A percentile compares a stretch with the other conserved stretches of the same genome.
Evolutionary conservation across 164 flowering plant genomes (phyloP).

Genomic region (Magnolia sinica): DNA sequence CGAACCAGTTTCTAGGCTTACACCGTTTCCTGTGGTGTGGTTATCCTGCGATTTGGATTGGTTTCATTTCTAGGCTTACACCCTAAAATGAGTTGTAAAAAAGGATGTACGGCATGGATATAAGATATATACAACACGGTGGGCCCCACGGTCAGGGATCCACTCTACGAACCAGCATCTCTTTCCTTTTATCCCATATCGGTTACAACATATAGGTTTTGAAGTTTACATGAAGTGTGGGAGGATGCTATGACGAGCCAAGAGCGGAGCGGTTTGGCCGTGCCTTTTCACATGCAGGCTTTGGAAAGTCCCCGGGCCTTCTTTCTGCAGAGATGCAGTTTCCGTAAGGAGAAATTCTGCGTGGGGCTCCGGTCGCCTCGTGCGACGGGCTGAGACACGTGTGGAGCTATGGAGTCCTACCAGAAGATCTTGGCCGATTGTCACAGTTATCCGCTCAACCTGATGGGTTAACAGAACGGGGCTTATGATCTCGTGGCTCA

Average conservation of each 20-base stretch:
- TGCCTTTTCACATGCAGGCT: neutral
- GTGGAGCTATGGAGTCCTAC: neutral
- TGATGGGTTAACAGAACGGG: neutral
- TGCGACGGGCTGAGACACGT: neutral
- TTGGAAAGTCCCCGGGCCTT: neutral
- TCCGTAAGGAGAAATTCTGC: neutral
- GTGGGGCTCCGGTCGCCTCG: no score
- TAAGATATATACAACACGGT: no score
- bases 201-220: neutral
- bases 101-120: no score
- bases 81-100: no score
- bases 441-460: neutral
- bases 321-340: neutral
- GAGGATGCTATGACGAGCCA: rapidly evolving
- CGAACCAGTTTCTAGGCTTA: no score
- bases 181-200: neutral
- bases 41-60: no score
- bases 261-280: neutral
- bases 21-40: no score
- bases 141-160: no score
- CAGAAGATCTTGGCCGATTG: neutral
- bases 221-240: neutral
- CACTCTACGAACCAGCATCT: no score
- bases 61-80: no score
- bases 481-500: neutral